Conservation (phyloP, 495 filamentous ascomycete species). For the Penicillium odoratum region DNA sequence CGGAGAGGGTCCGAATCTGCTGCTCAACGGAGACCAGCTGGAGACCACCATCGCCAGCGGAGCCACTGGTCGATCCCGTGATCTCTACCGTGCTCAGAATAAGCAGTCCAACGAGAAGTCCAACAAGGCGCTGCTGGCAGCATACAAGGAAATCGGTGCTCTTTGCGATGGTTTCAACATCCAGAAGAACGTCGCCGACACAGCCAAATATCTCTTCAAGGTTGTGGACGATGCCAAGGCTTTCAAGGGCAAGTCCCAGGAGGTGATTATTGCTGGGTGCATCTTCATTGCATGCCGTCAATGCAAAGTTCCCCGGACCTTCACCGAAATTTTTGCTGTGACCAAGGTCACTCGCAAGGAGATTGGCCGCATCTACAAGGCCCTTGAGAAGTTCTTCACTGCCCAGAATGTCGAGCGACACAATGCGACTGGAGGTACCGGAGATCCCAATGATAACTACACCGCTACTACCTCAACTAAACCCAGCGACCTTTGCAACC, state of each 20-base stretch:
- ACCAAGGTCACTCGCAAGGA: constrained; percentile 97
- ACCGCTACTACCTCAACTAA: constrained; percentile 75
- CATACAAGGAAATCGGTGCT: constrained; percentile 86
- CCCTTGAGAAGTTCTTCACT: constrained; percentile 80
- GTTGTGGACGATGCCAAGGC: constrained; percentile 85
- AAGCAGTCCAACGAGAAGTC: constrained; percentile 83
- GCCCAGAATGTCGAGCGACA: constrained; percentile 55
- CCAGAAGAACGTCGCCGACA: constrained; percentile 74
- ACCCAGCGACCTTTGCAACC: constrained; percentile 79
- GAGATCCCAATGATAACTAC: constrained; percentile 59
- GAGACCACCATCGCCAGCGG: constrained; percentile 85
- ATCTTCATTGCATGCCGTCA: constrained; percentile 97
- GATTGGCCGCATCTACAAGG: constrained; percentile 94
- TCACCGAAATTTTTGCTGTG: constrained; percentile 86
- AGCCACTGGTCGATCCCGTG: constrained; percentile 68
- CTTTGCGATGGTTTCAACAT: constrained; percentile 85
- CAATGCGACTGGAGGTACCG: constrained; percentile 48
- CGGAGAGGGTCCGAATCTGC: constrained; percentile 82
- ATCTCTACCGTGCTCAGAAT: constrained; percentile 84
- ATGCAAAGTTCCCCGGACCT: constrained; percentile 80
- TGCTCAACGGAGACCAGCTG: constrained; percentile 89
- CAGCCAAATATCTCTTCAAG: constrained; percentile 93
- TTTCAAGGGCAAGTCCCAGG: constrained; percentile 93
- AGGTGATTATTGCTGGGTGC: constrained; percentile 91
- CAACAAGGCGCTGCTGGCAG: constrained; percentile 73